Evolutionary conservation across 768 basidiomycete species (phyloP).

Genomic region (Suillus cothurnatus): DNA sequence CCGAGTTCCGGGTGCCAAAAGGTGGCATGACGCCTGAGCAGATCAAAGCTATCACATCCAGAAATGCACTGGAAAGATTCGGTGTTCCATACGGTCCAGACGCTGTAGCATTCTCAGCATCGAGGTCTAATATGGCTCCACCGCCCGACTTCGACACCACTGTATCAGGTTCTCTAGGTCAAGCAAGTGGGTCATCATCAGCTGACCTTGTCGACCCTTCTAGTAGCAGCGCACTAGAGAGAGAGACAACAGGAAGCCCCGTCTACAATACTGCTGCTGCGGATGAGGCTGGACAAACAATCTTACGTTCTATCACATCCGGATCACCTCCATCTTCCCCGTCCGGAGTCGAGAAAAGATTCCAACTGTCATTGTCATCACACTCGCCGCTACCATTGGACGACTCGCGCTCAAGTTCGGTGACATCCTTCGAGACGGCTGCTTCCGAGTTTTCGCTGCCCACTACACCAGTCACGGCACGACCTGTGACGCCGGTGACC

Average conservation of each 20-base stretch:
- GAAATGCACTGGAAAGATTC: conserved; percentile 68
- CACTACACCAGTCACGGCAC: conserved; percentile 18
- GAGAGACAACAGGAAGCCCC: neutral
- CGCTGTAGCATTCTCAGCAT: conserved; percentile 63
- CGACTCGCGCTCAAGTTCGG: conserved; percentile 20
- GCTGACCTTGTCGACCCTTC: neutral
- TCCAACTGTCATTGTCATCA: neutral
- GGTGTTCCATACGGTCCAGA: conserved; percentile 78
- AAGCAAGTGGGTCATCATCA: neutral
- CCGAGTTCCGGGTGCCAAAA: conserved; percentile 65
- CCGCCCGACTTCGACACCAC: conserved; percentile 54
- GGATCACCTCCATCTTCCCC: conserved; percentile 1
- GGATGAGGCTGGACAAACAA: conserved; percentile 1
- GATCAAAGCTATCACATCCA: conserved; percentile 67
- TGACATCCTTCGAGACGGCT: conserved; percentile 18
- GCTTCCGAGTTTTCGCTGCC: neutral
- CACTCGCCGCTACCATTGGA: neutral
- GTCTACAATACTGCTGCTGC: neutral
- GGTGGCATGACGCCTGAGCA: conserved; percentile 52
- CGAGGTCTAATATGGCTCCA: conserved; percentile 45
- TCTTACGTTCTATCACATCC: neutral
- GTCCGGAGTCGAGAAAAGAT: neutral
- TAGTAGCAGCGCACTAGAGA: neutral
- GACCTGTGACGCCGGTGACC: conserved; percentile 19
- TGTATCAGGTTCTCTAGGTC: neutral